These are phyloP conservation scores for Coemansia sp. DNA, from an alignment of 192 early-diverging fungal species.

Conservation along the genomic window DNA sequence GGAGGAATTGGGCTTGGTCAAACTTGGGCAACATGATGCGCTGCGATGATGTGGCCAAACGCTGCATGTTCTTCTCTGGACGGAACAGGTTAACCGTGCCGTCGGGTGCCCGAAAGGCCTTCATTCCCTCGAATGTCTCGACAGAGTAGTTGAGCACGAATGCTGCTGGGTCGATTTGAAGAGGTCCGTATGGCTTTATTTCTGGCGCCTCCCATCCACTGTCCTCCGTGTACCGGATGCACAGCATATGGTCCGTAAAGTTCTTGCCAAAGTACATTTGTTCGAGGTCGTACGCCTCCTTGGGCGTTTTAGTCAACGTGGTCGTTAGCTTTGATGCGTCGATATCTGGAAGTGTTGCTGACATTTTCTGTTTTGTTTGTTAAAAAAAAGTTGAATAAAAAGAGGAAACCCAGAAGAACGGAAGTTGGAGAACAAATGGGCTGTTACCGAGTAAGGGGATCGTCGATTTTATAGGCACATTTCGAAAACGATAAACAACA, in stretches of 20 bases:
- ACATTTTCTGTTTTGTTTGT: neutral
- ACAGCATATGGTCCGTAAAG: slow-evolving; percentile 97
- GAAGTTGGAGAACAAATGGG: too few relatives aligned
- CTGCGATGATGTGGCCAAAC: slow-evolving; percentile 76
- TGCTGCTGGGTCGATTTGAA: slow-evolving; percentile 78
- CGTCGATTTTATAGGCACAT: too few relatives aligned
- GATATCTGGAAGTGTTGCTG: slow-evolving; percentile 27
- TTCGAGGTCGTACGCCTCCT: slow-evolving; percentile 26
- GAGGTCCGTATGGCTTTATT: slow-evolving; percentile 83
- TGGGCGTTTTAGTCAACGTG: slow-evolving; percentile 41
- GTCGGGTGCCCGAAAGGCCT: slow-evolving; percentile 88
- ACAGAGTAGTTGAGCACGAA: slow-evolving; percentile 94
- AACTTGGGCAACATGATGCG: slow-evolving; percentile 88
- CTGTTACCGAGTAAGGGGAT: too few relatives aligned
- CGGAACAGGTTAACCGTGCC: slow-evolving; percentile 91
- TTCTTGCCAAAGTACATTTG: slow-evolving; percentile 81
- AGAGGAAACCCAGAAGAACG: too few relatives aligned
- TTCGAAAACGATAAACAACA: too few relatives aligned
- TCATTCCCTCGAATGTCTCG: slow-evolving; percentile 92
- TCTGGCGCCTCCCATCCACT: slow-evolving; percentile 81
- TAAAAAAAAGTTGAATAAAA: neutral
- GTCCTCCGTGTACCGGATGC: slow-evolving; percentile 71
- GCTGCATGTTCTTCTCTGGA: slow-evolving; percentile 95
- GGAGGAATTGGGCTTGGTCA: slow-evolving; percentile 76
- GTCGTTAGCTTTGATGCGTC: slow-evolving; percentile 47